phyloP scores from a whole-genome alignment of 148 eudicot species.

The Rhododendron vialii region DNA sequence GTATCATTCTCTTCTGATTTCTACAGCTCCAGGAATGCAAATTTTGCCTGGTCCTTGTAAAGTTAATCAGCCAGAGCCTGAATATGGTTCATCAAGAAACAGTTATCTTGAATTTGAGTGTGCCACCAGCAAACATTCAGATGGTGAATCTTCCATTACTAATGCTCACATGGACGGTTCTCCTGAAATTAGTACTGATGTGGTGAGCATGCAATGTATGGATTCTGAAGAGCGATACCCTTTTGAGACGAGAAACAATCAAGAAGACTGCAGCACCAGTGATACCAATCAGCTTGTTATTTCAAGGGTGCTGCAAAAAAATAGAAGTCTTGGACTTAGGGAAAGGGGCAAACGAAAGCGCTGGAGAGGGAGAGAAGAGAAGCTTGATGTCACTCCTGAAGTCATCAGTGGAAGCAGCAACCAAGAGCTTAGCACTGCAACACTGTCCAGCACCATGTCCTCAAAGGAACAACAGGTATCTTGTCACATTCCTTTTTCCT shows the following conservation, averaged over 20 bases:
- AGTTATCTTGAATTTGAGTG: conserved; percentile 33
- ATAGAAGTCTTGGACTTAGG: conserved; percentile 42
- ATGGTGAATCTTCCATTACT: conserved; percentile 50
- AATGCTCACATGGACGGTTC: conserved; percentile 41
- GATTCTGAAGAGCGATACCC: conserved; percentile 63
- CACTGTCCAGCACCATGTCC: conserved; percentile 2
- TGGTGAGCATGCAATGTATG: conserved; percentile 32
- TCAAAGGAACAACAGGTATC: conserved; percentile 21
- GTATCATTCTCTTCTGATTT: neutral
- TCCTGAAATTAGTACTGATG: conserved; percentile 43
- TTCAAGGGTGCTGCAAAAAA: conserved; percentile 37
- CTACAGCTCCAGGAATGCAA: conserved; percentile 26
- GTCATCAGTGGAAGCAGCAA: conserved; percentile 28
- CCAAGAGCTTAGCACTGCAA: conserved; percentile 27
- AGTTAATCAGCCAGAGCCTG: conserved; percentile 28
- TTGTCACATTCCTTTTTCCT: neutral
- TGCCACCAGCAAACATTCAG: conserved; percentile 46
- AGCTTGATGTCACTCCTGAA: conserved; percentile 29
- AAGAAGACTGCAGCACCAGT: conserved; percentile 87
- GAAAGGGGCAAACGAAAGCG: conserved; percentile 80
- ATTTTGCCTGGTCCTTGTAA: conserved; percentile 16
- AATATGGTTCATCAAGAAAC: conserved; percentile 38
- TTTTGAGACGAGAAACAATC: conserved; percentile 38
- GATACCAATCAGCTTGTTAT: conserved; percentile 34
- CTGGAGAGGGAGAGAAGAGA: conserved; percentile 79